Conservation (phyloP, 768 basidiomycete genomes). For the Trametes elegans region DNA sequence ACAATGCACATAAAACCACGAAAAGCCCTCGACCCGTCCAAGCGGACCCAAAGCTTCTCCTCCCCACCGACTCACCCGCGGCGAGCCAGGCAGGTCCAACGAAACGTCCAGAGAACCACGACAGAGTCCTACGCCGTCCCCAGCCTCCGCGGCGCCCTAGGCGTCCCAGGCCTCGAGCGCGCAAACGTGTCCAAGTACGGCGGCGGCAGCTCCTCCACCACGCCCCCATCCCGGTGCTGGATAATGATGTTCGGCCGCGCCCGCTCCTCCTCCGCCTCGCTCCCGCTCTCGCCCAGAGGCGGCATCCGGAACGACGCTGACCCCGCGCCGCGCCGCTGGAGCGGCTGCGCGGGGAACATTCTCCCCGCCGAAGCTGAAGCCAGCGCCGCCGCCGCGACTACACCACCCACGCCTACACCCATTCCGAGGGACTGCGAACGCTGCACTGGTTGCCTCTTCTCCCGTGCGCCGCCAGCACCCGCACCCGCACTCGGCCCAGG, state of each 20-base stretch:
- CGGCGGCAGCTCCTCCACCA: conserved; percentile 41
- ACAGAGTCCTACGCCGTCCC: not conserved
- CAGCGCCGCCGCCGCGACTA: too few relatives aligned
- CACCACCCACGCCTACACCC: conserved; percentile 2
- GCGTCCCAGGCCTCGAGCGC: not conserved
- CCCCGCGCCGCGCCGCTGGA: conserved; percentile 8
- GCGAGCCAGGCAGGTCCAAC: not conserved
- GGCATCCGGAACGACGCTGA: conserved; percentile 14
- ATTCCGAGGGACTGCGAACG: conserved; percentile 13
- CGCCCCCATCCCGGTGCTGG: conserved; percentile 39
- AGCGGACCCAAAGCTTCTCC: too few relatives aligned
- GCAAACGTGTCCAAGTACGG: conserved; percentile 35
- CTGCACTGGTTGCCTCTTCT: too few relatives aligned
- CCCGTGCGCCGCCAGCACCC: not conserved
- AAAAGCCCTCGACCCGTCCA: too few relatives aligned
- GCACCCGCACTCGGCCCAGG: too few relatives aligned
- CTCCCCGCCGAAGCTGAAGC: too few relatives aligned
- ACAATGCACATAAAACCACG: too few relatives aligned
- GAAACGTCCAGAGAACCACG: too few relatives aligned
- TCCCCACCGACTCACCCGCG: too few relatives aligned
- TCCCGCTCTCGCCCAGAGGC: conserved; percentile 12
- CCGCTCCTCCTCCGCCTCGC: conserved; percentile 7
- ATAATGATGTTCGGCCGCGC: conserved; percentile 34
- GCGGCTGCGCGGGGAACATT: conserved; percentile 11
- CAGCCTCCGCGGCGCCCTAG: not conserved